These are phyloP conservation scores for Fusarium nygamai DNA, from an alignment of 2,329 filamentous ascomycete genomes.

Conservation along the genomic window DNA sequence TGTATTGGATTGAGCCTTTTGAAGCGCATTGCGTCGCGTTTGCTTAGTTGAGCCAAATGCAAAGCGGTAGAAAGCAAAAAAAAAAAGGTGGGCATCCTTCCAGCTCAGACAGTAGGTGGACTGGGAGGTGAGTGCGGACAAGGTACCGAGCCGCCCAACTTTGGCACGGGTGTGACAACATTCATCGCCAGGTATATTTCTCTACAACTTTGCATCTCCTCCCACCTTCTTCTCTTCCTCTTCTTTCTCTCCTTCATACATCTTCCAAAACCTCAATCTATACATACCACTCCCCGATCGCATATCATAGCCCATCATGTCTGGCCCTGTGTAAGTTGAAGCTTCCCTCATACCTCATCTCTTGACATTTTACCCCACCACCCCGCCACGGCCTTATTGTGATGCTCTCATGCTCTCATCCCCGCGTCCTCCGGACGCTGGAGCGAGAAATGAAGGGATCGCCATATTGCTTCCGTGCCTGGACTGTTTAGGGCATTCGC, in stretches of 20 bases:
- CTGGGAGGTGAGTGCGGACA: slow-evolving; percentile 19
- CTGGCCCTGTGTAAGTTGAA: slow-evolving; percentile 73
- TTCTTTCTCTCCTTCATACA: slow-evolving; percentile 31
- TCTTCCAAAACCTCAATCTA: slow-evolving; percentile 22
- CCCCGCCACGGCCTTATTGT: slow-evolving; percentile 46
- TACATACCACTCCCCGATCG: slow-evolving; percentile 22
- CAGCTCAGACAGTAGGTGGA: slow-evolving; percentile 5
- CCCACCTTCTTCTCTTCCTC: slow-evolving; percentile 28
- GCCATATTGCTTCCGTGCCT: slow-evolving; percentile 25
- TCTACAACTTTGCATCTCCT: slow-evolving; percentile 36
- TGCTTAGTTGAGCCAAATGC: slow-evolving; percentile 32
- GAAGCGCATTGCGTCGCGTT: slow-evolving; percentile 20
- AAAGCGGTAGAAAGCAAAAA: slow-evolving; percentile 4
- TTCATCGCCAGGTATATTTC: slow-evolving; percentile 38
- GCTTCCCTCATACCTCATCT: slow-evolving; percentile 38
- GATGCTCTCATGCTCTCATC: slow-evolving; percentile 48
- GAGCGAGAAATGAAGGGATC: slow-evolving; percentile 25
- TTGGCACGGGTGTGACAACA: slow-evolving; percentile 37
- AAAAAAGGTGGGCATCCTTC: slow-evolving; percentile 21
- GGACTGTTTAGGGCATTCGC: not conserved
- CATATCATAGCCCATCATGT: slow-evolving; percentile 60
- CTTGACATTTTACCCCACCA: slow-evolving; percentile 51
- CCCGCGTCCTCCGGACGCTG: slow-evolving; percentile 45
- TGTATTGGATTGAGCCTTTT: slow-evolving; percentile 31
- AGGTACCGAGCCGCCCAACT: slow-evolving; percentile 37